A percentile compares a stretch with the other conserved stretches of the same genome.
Conservation (phyloP, 1,284 basidiomycete genomes). For the Vanrija sp. region DNA sequence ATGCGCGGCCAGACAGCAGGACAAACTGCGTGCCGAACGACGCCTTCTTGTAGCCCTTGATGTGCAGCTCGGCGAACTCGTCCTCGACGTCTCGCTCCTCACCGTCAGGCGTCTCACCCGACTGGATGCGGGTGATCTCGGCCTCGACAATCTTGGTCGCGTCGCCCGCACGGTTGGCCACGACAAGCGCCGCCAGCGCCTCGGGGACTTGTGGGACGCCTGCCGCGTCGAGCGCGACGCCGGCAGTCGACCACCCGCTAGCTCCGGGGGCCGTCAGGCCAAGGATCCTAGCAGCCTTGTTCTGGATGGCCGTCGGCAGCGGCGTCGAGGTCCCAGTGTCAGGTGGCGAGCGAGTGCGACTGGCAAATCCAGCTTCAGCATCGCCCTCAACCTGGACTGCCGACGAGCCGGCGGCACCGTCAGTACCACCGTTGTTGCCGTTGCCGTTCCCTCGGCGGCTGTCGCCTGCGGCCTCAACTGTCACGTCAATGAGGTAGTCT, state of each 20-base stretch:
- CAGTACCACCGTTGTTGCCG: constrained; percentile 8
- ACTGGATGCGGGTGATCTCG: constrained; percentile 59
- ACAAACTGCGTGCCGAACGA: constrained; percentile 83
- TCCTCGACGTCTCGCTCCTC: constrained; percentile 52
- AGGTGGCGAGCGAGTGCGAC: background rate
- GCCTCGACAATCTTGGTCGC: constrained; percentile 61
- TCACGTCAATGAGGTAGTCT: constrained; percentile 88
- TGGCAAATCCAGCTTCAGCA: constrained; percentile 11
- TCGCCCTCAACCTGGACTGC: constrained; percentile 1
- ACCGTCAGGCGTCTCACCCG: constrained; percentile 40
- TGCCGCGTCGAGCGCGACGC: constrained; percentile 35
- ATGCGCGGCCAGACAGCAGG: constrained; percentile 90
- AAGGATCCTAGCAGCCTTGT: constrained; percentile 71
- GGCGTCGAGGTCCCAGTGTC: constrained; percentile 1
- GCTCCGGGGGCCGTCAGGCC: constrained; percentile 40
- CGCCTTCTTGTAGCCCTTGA: constrained; percentile 74
- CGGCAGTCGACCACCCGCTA: constrained; percentile 52
- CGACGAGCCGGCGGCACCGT: background rate
- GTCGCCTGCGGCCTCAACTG: constrained; percentile 63
- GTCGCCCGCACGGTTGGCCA: constrained; percentile 64
- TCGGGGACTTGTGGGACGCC: constrained; percentile 55
- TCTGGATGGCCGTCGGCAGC: constrained; percentile 52
- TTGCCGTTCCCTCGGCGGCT: constrained; percentile 35
- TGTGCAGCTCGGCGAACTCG: constrained; percentile 57
- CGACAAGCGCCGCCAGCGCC: constrained; percentile 68